Conservation (phyloP, 108 stramenopile genomes). For the Ochromonas danica region DNA sequence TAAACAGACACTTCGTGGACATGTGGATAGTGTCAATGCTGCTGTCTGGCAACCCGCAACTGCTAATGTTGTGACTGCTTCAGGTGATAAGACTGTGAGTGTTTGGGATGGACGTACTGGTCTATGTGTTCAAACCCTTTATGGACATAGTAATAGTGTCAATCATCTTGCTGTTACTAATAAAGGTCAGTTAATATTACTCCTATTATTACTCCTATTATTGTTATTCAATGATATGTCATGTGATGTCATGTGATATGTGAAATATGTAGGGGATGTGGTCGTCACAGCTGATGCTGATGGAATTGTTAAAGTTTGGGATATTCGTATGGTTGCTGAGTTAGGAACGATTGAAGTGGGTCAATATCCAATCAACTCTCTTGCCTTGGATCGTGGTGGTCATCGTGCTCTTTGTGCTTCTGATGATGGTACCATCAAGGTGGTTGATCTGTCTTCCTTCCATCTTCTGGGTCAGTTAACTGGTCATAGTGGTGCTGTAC, state of each 20-base stretch:
- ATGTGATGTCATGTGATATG: too few relatives aligned
- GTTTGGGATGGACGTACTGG: constrained; percentile 63
- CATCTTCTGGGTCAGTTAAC: not conserved
- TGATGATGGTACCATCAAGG: constrained; percentile 59
- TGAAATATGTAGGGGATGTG: constrained; percentile 61
- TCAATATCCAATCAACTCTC: constrained; percentile 53
- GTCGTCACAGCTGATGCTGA: constrained; percentile 64
- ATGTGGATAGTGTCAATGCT: constrained; percentile 64
- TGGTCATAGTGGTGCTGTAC: constrained; percentile 47
- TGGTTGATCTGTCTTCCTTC: constrained; percentile 38
- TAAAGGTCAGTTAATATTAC: too few relatives aligned
- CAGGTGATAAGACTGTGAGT: constrained; percentile 65
- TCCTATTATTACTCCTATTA: too few relatives aligned
- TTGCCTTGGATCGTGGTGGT: constrained; percentile 55
- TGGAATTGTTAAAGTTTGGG: constrained; percentile 60
- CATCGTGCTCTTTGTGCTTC: constrained; percentile 51
- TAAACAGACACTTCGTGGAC: constrained; percentile 64
- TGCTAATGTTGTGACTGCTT: constrained; percentile 61
- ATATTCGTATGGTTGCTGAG: constrained; percentile 65
- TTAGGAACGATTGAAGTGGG: constrained; percentile 54
- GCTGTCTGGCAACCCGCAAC: constrained; percentile 65
- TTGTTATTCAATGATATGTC: too few relatives aligned
- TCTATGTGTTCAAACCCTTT: constrained; percentile 62
- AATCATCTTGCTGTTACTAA: constrained; percentile 56
- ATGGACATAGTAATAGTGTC: constrained; percentile 64